phyloP scores from a whole-genome alignment of 1,139 yeast genomes.

The Ogataea hybrid region DNA sequence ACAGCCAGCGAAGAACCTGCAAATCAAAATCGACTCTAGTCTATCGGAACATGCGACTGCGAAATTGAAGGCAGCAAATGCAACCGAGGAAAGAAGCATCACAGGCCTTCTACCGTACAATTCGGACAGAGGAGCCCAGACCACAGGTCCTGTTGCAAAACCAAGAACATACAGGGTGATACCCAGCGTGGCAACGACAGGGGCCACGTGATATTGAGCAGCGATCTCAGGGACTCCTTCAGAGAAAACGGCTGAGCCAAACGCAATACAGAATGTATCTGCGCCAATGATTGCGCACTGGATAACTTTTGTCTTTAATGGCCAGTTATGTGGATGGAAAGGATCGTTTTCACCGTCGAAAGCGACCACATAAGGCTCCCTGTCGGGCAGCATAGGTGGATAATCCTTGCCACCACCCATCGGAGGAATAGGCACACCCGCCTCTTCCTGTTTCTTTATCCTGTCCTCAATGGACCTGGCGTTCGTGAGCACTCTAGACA shows the following conservation, averaged over 20 bases:
- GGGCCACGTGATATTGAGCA: conserved; percentile 47
- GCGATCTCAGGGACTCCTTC: conserved; percentile 45
- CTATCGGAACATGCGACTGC: conserved; percentile 74
- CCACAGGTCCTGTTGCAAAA: conserved; percentile 77
- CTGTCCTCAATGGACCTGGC: conserved; percentile 25
- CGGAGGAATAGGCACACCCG: conserved; percentile 38
- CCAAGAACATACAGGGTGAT: conserved; percentile 75
- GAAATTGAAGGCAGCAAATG: conserved; percentile 59
- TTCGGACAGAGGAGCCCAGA: conserved; percentile 83
- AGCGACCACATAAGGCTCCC: conserved; percentile 51
- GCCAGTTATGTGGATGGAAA: conserved; percentile 62
- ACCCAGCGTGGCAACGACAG: conserved; percentile 59
- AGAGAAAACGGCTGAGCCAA: conserved; percentile 68
- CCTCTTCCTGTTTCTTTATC: conserved; percentile 22
- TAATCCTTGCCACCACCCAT: conserved; percentile 60
- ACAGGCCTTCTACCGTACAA: conserved; percentile 67
- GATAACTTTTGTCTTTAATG: conserved; percentile 38
- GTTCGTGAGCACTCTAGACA: conserved; percentile 31
- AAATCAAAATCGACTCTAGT: conserved; percentile 65
- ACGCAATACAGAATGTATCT: conserved; percentile 45
- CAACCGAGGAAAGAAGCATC: conserved; percentile 50
- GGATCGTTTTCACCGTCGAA: conserved; percentile 65
- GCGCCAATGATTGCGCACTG: conserved; percentile 42
- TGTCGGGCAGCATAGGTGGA: conserved; percentile 52
- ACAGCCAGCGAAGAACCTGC: conserved; percentile 75